Evolutionary conservation across 1,284 basidiomycete genomes (phyloP).

Genomic region (Blastosporella zonata): DNA sequence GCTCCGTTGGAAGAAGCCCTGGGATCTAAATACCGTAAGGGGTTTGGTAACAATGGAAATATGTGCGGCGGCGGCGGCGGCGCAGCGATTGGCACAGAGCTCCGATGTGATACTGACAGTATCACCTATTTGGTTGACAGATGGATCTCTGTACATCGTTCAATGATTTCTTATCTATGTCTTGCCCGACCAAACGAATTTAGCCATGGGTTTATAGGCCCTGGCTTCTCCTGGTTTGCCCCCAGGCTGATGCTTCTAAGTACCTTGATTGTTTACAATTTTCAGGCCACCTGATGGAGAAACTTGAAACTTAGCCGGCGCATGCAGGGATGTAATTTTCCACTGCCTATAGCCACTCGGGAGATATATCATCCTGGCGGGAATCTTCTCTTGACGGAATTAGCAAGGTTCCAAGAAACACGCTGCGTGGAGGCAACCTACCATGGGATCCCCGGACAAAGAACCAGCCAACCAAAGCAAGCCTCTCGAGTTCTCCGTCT

Average conservation of each 20-base stretch:
- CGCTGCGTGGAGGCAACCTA: background rate
- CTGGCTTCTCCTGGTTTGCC: too few species aligned
- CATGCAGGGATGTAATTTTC: too few species aligned
- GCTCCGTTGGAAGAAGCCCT: background rate
- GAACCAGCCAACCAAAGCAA: background rate
- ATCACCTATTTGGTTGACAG: too few species aligned
- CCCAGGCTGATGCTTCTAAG: too few species aligned
- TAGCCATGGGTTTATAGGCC: too few species aligned
- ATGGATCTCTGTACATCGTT: too few species aligned
- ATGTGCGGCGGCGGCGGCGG: background rate
- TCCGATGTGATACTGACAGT: too few species aligned
- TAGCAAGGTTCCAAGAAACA: background rate
- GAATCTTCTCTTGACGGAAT: background rate
- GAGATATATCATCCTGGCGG: background rate
- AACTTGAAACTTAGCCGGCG: too few species aligned
- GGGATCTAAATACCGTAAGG: background rate
- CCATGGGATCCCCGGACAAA: background rate
- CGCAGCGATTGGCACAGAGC: background rate
- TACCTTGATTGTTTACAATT: too few species aligned
- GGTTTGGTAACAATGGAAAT: background rate
- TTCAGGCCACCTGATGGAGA: too few species aligned
- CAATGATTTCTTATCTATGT: too few species aligned
- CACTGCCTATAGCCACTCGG: background rate
- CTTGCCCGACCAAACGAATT: too few species aligned
- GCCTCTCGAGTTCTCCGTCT: background rate